A percentile compares a stretch with the other conserved stretches of the same genome.
phyloP scores from a whole-genome alignment of 352 stramenopile genomes.

The Phytophthora ohioensis region DNA sequence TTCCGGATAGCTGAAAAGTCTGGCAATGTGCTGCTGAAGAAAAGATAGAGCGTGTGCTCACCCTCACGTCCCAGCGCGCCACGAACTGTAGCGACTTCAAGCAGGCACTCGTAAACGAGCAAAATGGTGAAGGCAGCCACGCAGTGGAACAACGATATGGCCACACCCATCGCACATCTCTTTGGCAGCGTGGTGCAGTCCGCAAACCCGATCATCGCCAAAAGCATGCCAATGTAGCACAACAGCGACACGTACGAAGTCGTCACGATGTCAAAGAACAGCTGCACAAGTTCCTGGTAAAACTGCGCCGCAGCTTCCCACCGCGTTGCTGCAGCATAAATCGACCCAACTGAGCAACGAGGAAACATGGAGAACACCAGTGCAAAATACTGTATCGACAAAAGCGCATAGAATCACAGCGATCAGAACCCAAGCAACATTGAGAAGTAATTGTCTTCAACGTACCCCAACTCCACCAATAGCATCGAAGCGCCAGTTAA shows the following conservation, averaged over 20 bases:
- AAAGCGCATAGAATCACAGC: slow-evolving; percentile 9
- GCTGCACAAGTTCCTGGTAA: slow-evolving; percentile 53
- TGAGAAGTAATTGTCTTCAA: slow-evolving; percentile 6
- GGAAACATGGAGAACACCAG: slow-evolving; percentile 94
- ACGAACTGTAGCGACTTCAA: slow-evolving; percentile 75
- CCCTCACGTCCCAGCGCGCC: slow-evolving; percentile 72
- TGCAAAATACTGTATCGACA: slow-evolving; percentile 81
- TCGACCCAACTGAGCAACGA: slow-evolving; percentile 82
- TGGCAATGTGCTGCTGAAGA: slow-evolving; percentile 81
- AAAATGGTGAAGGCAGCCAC: slow-evolving; percentile 77
- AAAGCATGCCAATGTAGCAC: slow-evolving; percentile 64
- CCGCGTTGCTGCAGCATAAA: slow-evolving; percentile 70
- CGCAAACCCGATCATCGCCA: slow-evolving; percentile 71
- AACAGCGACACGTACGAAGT: slow-evolving; percentile 80
- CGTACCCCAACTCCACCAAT: slow-evolving; percentile 86
- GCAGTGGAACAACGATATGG: slow-evolving; percentile 65
- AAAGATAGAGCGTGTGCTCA: slow-evolving; percentile 77
- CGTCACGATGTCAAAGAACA: slow-evolving; percentile 78
- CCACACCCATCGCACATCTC: slow-evolving; percentile 56
- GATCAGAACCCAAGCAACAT: slow-evolving; percentile 10
- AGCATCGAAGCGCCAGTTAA: slow-evolving; percentile 95
- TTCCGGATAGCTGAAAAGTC: slow-evolving; percentile 68
- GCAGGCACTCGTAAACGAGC: slow-evolving; percentile 82
- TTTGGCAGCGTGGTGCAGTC: slow-evolving; percentile 79
- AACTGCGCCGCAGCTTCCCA: slow-evolving; percentile 53